Evolutionary conservation across 495 filamentous ascomycete species (phyloP).

Genomic region (Podospora pseudopauciseta): DNA sequence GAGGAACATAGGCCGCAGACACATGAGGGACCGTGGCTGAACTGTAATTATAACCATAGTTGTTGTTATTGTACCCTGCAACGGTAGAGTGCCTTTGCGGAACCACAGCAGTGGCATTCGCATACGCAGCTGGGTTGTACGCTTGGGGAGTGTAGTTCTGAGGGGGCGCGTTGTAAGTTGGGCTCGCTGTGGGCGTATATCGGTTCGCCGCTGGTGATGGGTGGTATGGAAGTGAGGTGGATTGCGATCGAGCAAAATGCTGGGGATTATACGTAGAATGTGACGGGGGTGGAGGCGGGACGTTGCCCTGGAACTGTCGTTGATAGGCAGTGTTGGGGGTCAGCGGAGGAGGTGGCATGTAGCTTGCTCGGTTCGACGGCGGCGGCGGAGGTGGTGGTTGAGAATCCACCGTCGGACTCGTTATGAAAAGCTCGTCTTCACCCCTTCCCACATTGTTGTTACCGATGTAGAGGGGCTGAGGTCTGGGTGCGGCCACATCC

Average conservation of each 20-base stretch:
- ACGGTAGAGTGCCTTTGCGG: slow-evolving; percentile 47
- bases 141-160: slow-evolving; percentile 42
- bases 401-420: slow-evolving; percentile 37
- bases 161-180: slow-evolving; percentile 29
- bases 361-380: slow-evolving; percentile 38
- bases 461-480: slow-evolving; percentile 20
- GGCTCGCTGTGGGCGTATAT: slow-evolving; percentile 32
- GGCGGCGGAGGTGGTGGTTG: slow-evolving; percentile 13
- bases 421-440: slow-evolving; percentile 51
- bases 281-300: slow-evolving; percentile 47
- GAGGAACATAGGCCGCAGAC: slow-evolving; percentile 35
- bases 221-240: slow-evolving; percentile 46
- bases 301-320: slow-evolving; percentile 52
- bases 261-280: slow-evolving; percentile 78
- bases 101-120: slow-evolving; percentile 28
- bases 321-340: slow-evolving; percentile 54
- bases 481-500: slow-evolving; percentile 12
- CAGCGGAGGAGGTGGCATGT: slow-evolving; percentile 45
- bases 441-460: slow-evolving; percentile 21
- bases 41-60: slow-evolving; percentile 40
- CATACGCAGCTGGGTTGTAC: slow-evolving; percentile 52
- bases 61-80: slow-evolving; percentile 41
- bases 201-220: slow-evolving; percentile 34
- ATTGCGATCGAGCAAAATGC: slow-evolving; percentile 65
- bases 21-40: slow-evolving; percentile 35